phyloP scores from a whole-genome alignment of 208 protist species.

The Wallacemonas rigidus region DNA sequence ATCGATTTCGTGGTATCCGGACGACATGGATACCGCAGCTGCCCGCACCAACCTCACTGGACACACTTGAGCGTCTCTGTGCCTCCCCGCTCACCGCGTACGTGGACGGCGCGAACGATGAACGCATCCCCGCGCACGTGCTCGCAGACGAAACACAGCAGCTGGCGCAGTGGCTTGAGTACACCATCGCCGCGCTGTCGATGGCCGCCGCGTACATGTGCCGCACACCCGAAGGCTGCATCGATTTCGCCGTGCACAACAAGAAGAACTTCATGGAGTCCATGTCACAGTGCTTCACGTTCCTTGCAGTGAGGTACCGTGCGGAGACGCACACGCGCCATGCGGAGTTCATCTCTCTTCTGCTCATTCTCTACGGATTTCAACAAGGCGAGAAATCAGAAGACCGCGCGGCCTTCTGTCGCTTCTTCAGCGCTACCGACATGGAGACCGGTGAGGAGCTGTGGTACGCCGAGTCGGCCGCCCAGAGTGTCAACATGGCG shows the following conservation, averaged over 20 bases:
- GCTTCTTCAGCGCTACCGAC: constrained; percentile 29
- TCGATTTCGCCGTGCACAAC: constrained; percentile 57
- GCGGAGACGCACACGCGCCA: constrained; percentile 59
- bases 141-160: constrained; percentile 43
- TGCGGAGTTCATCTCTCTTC: constrained; percentile 75
- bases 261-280: constrained; percentile 88
- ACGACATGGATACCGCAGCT: constrained; percentile 78
- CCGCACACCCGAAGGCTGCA: constrained; percentile 54
- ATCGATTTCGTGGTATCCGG: constrained; percentile 78
- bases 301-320: constrained; percentile 75
- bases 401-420: constrained; percentile 72
- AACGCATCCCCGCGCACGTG: constrained; percentile 1
- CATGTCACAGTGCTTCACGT: constrained; percentile 86
- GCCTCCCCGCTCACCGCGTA: constrained; percentile 23
- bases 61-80: constrained; percentile 13
- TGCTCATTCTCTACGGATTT: constrained; percentile 84
- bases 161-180: constrained; percentile 80
- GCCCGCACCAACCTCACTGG: constrained; percentile 24
- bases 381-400: constrained; percentile 75
- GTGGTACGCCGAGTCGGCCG: constrained; percentile 41
- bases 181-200: constrained; percentile 74
- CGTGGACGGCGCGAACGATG: constrained; percentile 23
- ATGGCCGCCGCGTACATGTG: constrained; percentile 71
- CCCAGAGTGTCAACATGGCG: constrained; percentile 69
- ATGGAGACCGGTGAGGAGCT: constrained; percentile 25